Percentiles rank a stretch among this genome's conserved stretches.
Conservation (phyloP, 1,284 basidiomycete species). For the Ustilago loliicola region DNA sequence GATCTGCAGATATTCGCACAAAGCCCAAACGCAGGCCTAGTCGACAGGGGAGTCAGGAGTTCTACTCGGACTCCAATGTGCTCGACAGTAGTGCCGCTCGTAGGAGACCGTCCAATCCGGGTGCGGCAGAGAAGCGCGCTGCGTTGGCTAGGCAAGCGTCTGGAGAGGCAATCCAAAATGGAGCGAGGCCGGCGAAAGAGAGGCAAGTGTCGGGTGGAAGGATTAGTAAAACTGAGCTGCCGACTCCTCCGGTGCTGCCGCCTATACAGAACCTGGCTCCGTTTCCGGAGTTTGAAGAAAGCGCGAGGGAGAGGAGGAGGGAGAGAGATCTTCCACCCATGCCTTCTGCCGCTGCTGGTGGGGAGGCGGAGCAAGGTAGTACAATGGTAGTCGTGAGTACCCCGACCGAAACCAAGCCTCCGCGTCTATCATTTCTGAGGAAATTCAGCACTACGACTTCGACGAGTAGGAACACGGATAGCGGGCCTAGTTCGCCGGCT, state of each 20-base stretch:
- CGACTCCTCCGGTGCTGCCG: slow-evolving; percentile 39
- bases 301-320: slow-evolving; percentile 19
- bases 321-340: slow-evolving; percentile 45
- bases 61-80: slow-evolving; percentile 13
- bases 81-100: slow-evolving; percentile 5
- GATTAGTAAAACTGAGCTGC: slow-evolving; percentile 39
- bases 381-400: slow-evolving; percentile 35
- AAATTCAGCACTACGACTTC: slow-evolving; percentile 42
- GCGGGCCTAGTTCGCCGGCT: slow-evolving; percentile 24
- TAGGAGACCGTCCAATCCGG: slow-evolving; percentile 36
- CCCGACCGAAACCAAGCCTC: slow-evolving; percentile 30
- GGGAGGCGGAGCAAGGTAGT: slow-evolving; percentile 11
- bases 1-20: slow-evolving; percentile 30
- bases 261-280: slow-evolving; percentile 58
- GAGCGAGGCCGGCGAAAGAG: slow-evolving; percentile 27
- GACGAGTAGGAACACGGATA: slow-evolving; percentile 28
- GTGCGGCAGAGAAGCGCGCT: slow-evolving; percentile 50
- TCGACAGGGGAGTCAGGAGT: slow-evolving; percentile 36
- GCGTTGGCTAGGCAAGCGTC: slow-evolving; percentile 26
- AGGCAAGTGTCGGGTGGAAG: slow-evolving; percentile 30
- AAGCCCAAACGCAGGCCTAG: slow-evolving; percentile 30
- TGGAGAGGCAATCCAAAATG: slow-evolving; percentile 12
- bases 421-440: slow-evolving; percentile 43
- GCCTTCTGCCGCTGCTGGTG: slow-evolving; percentile 23
- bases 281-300: slow-evolving; percentile 33